These are phyloP conservation scores for Cornus florida DNA, from an alignment of 148 eudicot species.

Conservation along the genomic window DNA sequence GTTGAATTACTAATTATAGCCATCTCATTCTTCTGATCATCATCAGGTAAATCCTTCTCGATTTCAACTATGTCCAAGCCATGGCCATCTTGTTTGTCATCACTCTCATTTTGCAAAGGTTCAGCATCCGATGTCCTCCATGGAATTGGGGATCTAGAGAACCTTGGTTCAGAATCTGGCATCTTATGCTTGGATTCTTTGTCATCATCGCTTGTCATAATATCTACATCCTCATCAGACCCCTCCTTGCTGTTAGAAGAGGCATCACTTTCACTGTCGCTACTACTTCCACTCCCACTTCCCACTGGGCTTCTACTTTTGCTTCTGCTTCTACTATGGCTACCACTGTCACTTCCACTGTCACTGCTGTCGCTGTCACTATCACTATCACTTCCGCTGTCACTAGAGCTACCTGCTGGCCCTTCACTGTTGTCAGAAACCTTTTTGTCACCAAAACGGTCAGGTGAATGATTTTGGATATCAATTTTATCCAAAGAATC, in stretches of 20 bases:
- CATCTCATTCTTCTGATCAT: slow-evolving; percentile 44
- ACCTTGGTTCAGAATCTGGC: slow-evolving; percentile 38
- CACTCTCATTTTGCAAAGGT: slow-evolving; percentile 29
- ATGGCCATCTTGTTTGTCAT: slow-evolving; percentile 51
- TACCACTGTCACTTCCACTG: slow-evolving; percentile 64
- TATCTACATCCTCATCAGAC: slow-evolving; percentile 92
- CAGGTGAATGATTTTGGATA: slow-evolving; percentile 49
- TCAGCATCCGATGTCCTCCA: slow-evolving; percentile 41
- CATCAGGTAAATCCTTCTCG: slow-evolving; percentile 49
- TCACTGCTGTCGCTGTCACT: slow-evolving; percentile 68
- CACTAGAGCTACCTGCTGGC: slow-evolving; percentile 57
- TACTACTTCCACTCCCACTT: slow-evolving; percentile 79
- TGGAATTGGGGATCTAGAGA: slow-evolving; percentile 31
- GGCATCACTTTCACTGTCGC: slow-evolving; percentile 91
- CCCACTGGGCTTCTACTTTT: slow-evolving; percentile 73
- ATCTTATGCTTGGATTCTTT: slow-evolving; percentile 52
- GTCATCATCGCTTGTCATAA: slow-evolving; percentile 75
- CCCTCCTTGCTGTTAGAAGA: slow-evolving; percentile 90
- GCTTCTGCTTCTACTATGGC: slow-evolving; percentile 56
- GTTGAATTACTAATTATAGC: slow-evolving; percentile 22
- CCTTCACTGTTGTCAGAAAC: slow-evolving; percentile 52
- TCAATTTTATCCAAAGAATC: slow-evolving; percentile 47
- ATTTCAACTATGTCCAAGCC: slow-evolving; percentile 62
- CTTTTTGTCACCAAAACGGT: slow-evolving; percentile 60
- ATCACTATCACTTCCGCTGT: slow-evolving; percentile 70